phyloP scores from a whole-genome alignment of 805 yeast genomes.

The Pichia sporocuriosa region DNA sequence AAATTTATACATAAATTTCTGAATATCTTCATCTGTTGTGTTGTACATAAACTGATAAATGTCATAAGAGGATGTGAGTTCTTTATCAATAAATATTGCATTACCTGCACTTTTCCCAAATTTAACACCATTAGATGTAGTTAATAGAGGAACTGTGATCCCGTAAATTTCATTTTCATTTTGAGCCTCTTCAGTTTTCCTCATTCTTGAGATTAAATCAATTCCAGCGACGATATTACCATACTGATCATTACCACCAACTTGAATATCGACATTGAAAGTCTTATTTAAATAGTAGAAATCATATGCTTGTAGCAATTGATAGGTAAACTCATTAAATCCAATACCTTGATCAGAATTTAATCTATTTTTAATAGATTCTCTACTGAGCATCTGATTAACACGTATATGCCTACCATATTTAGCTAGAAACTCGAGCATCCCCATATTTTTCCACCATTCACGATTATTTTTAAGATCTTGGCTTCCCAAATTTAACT shows the following conservation, averaged over 20 bases:
- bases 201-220: slow-evolving; percentile 68
- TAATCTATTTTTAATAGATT: slow-evolving; percentile 74
- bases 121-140: slow-evolving; percentile 85
- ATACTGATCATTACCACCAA: slow-evolving; percentile 98
- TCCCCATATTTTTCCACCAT: slow-evolving; percentile 80
- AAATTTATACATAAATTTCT: slow-evolving; percentile 61
- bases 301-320: slow-evolving; percentile 88
- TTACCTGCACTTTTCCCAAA: slow-evolving; percentile 97
- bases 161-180: slow-evolving; percentile 46
- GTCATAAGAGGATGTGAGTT: slow-evolving; percentile 72
- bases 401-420: slow-evolving; percentile 79
- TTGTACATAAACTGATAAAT: slow-evolving; percentile 82
- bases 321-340: slow-evolving; percentile 91
- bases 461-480: slow-evolving; percentile 51
- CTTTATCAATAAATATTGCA: slow-evolving; percentile 78
- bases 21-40: slow-evolving; percentile 69
- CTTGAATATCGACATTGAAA: slow-evolving; percentile 61
- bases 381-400: slow-evolving; percentile 82
- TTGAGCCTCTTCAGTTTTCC: slow-evolving; percentile 15
- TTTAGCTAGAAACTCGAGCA: slow-evolving; percentile 69
- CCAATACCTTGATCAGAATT: slow-evolving; percentile 72
- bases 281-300: slow-evolving; percentile 70
- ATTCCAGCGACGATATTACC: slow-evolving; percentile 96
- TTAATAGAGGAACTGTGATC: slow-evolving; percentile 80
- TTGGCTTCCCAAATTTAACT: slow-evolving; percentile 15